These are phyloP conservation scores for Cordyceps fumosorosea DNA, from an alignment of 2,329 filamentous ascomycete genomes.

Conservation along the genomic window DNA sequence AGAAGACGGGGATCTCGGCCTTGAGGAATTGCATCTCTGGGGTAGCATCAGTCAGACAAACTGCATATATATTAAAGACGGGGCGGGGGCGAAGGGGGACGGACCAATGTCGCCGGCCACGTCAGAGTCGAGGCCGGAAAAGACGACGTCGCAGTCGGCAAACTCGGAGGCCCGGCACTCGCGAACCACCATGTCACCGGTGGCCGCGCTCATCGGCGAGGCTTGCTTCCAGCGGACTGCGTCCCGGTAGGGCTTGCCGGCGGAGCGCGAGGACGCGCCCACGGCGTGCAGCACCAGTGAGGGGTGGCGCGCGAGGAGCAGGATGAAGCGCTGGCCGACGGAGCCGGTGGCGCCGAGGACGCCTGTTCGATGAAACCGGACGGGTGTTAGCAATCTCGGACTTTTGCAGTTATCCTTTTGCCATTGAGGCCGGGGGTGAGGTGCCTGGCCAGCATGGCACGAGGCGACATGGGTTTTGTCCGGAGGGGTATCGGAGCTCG, in stretches of 20 bases:
- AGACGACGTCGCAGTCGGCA: slow-evolving; percentile 84
- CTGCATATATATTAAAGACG: background rate
- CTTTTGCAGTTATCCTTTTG: background rate
- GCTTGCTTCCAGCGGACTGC: slow-evolving; percentile 94
- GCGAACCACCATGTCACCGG: slow-evolving; percentile 77
- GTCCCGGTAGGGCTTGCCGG: slow-evolving; percentile 91
- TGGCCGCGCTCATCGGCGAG: slow-evolving; percentile 63
- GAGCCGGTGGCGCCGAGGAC: slow-evolving; percentile 90
- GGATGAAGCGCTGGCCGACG: slow-evolving; percentile 91
- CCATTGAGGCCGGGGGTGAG: too few species aligned
- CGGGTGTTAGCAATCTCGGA: background rate
- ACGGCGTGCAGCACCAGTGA: slow-evolving; percentile 81
- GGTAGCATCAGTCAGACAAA: slow-evolving; percentile 6
- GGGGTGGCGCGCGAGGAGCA: slow-evolving; percentile 82
- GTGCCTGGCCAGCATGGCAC: too few species aligned
- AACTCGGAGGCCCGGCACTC: slow-evolving; percentile 80
- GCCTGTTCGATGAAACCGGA: slow-evolving; percentile 31
- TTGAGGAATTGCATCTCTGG: slow-evolving; percentile 85
- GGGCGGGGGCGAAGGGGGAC: slow-evolving; percentile 19
- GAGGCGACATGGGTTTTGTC: too few species aligned
- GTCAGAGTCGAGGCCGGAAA: slow-evolving; percentile 87
- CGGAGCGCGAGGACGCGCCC: slow-evolving; percentile 81
- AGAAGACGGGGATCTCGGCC: slow-evolving; percentile 86
- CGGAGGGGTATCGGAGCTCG: background rate
- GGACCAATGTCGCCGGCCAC: slow-evolving; percentile 86